phyloP scores from a whole-genome alignment of 1,139 yeast species.

The Sugiyamaella paludigena region DNA sequence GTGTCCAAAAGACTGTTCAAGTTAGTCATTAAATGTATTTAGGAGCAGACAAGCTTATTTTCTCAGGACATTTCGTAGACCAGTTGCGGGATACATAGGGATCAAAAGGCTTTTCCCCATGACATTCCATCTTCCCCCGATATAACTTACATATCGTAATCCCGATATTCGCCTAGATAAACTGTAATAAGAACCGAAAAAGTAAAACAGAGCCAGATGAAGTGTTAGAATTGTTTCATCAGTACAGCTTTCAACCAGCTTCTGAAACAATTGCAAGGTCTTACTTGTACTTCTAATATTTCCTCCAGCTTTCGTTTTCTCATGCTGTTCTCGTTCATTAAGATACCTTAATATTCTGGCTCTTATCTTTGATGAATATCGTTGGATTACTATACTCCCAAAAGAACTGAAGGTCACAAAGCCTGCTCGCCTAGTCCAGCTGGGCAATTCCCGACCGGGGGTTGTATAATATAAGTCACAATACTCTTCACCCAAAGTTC shows the following conservation, averaged over 20 bases:
- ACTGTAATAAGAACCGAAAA: conserved; percentile 76
- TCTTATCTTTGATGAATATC: conserved; percentile 18
- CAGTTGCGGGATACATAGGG: too few species aligned
- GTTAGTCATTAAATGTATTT: conserved; percentile 12
- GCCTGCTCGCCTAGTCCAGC: conserved; percentile 30
- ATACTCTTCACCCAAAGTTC: conserved; percentile 93
- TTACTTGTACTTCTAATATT: not conserved
- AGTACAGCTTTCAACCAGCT: conserved; percentile 7
- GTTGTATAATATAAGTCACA: conserved; percentile 76
- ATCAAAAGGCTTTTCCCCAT: too few species aligned
- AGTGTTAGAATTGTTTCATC: conserved; percentile 42
- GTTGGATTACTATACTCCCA: conserved; percentile 22
- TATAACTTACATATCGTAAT: conserved; percentile 60
- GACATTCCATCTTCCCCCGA: not conserved
- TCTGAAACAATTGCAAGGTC: not conserved
- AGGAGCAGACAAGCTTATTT: too few species aligned
- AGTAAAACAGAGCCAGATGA: conserved; percentile 79
- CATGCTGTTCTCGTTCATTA: not conserved
- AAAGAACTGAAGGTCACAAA: conserved; percentile 34
- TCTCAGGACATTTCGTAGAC: too few species aligned
- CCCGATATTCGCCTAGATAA: conserved; percentile 76
- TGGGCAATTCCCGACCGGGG: conserved; percentile 45
- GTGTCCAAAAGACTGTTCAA: conserved; percentile 31
- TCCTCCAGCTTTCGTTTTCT: not conserved
- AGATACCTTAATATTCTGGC: conserved; percentile 8